Base-by-base conservation (phyloP, 768 basidiomycete genomes). In the Hygrocybe punicea region DNA sequence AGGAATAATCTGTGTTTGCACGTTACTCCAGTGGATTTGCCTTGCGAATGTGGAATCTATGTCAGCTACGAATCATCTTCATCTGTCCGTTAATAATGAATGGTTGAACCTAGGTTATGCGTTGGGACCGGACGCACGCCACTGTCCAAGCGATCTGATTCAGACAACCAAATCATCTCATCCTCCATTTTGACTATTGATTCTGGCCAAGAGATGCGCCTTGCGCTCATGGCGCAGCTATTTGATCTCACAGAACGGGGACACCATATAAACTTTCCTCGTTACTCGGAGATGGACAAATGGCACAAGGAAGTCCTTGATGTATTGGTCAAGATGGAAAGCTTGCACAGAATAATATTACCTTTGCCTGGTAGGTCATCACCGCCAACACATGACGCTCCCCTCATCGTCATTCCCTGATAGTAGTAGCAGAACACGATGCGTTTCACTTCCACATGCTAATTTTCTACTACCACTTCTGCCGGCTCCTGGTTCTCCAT, bases 351-450 rank as follows among this genome's bases (percentile, higher is more conserved):
- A 24, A 65, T 76, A 17, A 67, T 78, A 16, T 63, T 51, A 10
- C 77, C 77, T 13, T 60, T 78, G 16, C 62, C 74, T 60, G 65
- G 77, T 78, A 64, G 19, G 68, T 29, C n/a, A 16, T 9, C 44
- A 6, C 40, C 21, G 6, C 25, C 17, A 23, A 21, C 37, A 9
- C 33, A 14, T 13, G n/a, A 9, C 21, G 21, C 19, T 11, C 34
- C 1, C 9, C 35, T 51, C 21, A 50, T 57, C 35, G 53, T 58
- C 59, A 62, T 65, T 61, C 58, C 66, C 37, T 64, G 58, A 33
- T 55, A 81, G 80, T 80, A 54, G 64, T 77, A 47, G 69, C 74
- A 58, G 71, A 73, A 55, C 60, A 74, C 51, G 80, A 81, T 58
- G 61, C 59, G 33, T 77, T 78, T 57, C 71, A 79, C 58, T 74